Conservation (phyloP, 768 basidiomycete genomes). For the Mycena vitilis region DNA sequence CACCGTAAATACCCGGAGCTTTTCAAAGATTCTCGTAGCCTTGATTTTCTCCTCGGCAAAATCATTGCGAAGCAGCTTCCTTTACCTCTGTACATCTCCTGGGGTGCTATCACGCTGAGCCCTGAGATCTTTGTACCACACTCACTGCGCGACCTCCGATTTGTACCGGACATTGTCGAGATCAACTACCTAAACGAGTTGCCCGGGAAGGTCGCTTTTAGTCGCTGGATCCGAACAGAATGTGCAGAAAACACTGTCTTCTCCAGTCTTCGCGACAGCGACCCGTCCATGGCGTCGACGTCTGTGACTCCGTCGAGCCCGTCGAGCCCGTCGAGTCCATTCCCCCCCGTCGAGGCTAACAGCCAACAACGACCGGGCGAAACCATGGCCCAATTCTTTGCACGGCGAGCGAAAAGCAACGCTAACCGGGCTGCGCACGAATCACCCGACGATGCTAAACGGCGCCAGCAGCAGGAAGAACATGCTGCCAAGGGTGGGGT, state of each 20-base stretch:
- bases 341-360: constrained; percentile 1
- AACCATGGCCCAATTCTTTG: background rate
- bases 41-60: background rate
- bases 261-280: too few relatives aligned
- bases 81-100: background rate
- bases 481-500: too few relatives aligned
- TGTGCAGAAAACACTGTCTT: too few relatives aligned
- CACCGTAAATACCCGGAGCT: background rate
- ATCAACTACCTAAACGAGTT: background rate
- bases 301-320: too few relatives aligned
- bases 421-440: too few relatives aligned
- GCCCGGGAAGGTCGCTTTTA: background rate
- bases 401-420: too few relatives aligned
- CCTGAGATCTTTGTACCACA: background rate
- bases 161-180: background rate
- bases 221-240: background rate
- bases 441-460: too few relatives aligned
- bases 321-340: background rate
- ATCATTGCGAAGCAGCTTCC: background rate
- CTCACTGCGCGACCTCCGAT: background rate
- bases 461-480: too few relatives aligned
- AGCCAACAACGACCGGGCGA: background rate
- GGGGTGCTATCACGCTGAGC: background rate
- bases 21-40: background rate
- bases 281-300: too few relatives aligned